Evolutionary conservation across 371 early-diverging fungal genomes (phyloP), one percentile per base, ranked within the genome.

Genomic region (Mortierella sp.): DNA sequence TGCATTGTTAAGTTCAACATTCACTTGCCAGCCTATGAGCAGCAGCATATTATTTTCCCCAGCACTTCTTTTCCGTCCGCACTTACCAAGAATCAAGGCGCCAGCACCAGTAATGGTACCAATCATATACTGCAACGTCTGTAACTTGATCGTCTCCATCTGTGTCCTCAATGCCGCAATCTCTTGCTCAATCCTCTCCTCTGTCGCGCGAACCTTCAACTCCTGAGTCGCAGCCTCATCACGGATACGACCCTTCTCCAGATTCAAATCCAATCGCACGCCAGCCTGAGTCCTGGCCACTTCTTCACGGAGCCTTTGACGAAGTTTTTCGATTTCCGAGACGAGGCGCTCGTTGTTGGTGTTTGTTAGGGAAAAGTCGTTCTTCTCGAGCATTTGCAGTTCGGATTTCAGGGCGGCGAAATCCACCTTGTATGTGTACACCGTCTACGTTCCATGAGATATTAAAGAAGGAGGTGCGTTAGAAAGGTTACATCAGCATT

Each of bases 391-490:
- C 88, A 97, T 90, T 70, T 95, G 95, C 13, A 98, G 90, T 80
- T 98, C 98, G 13, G 94, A 93, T 69, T 96, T 95, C 13, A 98
- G 90, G 24, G 96, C 96, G 13, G 96, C 95, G 81, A 98, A 97
- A 81, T 98, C 98, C 21, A 97, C 96, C 78, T 94, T 96, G 88
- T 95, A 95, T 80, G 95, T 94, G 87, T 96, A 96, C n/a, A 96
- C 89, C 9, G 93, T 92, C 93, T 95, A 85, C 11, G 5, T 57
- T 10, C 19, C 34, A 21, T 21, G 16, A 44, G 48, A 31, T 3
- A 11, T 46, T 1, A 13, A 13, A 46, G 13, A 13, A 13, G 13
- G 13, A 46, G 48, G 16, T 50, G 14, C 16, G 50, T 50, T 50
- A 50, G 50, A 50, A 40, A 40, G 6, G 3, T 10, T 13, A 50